Base-by-base conservation (phyloP, 352 stramenopile species). In the Halophytophthora batemanensis region DNA sequence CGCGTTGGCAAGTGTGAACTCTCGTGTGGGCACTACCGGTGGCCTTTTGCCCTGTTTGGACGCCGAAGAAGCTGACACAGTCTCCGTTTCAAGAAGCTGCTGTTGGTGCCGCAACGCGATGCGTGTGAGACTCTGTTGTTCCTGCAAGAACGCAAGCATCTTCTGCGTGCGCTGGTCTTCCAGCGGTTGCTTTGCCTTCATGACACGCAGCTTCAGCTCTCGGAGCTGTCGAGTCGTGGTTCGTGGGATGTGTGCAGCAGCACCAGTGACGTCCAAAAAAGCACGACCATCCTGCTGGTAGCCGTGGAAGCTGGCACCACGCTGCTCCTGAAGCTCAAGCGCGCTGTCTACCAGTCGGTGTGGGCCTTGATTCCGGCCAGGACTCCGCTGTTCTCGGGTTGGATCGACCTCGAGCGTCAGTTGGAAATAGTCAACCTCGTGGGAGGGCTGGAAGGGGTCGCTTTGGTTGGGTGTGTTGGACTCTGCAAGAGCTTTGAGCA, bases 41-140 rank as follows among this genome's bases (percentile, higher is more conserved):
- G 41, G 33, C 17, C 55, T 11, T 15, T 58, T 61, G 28, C 53
- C 45, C 38, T 25, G 39, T 19, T 21, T 45, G 21, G 39, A 47
- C 4, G 14, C 22, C 22, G 11, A 21, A 18, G 14, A n/a, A 34
- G 7, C 38, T 19, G 46, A 4, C 35, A 22, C 40, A 38, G 34
- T 8, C 51, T 18, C 46, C 52, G 46, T 23, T 50, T 12, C 34
- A 51, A 43, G 23, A 53, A 67, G 15, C 49, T 61, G 21, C 12
- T 61, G 18, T 35, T 71, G 46, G 8, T 60, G 22, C 14, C 50
- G 49, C 22, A 61, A 36, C 14, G 45, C 55, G 2, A 17, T 44
- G 35, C 55, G 54, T 37, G 66, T 77, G 19, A 56, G 17, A 17
- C 40, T 25, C 28, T 73, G 49, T 28, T 80, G 70, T 5, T 69